Evolutionary conservation across 1,139 yeast genomes (phyloP).

Genomic region (Saccharomyces hybrid): DNA sequence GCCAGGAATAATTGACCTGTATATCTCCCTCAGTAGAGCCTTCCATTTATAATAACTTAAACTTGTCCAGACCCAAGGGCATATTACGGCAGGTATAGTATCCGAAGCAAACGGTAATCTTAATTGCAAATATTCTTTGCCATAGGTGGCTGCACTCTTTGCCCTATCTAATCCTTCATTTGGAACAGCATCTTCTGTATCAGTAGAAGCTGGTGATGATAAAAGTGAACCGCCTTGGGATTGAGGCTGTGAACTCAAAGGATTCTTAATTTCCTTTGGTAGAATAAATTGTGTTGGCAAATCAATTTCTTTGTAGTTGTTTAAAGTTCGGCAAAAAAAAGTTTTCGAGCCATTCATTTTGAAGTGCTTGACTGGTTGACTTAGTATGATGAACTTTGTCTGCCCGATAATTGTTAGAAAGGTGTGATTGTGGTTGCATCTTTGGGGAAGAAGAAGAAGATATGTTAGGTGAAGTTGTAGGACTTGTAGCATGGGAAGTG

Average conservation of each 20-base stretch:
- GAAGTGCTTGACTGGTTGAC: background rate
- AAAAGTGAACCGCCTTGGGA: background rate
- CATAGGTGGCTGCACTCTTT: constrained; percentile 14
- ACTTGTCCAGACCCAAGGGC: constrained; percentile 27
- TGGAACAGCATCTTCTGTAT: constrained; percentile 3
- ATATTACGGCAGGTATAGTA: constrained; percentile 24
- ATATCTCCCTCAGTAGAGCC: constrained; percentile 23
- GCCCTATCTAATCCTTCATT: constrained; percentile 8
- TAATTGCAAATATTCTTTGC: constrained; percentile 19
- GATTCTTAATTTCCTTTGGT: constrained; percentile 7
- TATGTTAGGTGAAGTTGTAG: background rate
- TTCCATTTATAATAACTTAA: constrained; percentile 26
- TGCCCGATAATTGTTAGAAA: background rate
- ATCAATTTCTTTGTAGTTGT: constrained; percentile 16
- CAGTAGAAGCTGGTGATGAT: constrained; percentile 6
- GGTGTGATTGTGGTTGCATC: background rate
- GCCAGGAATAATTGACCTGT: constrained; percentile 25
- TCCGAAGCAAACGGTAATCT: constrained; percentile 23
- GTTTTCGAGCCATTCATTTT: constrained; percentile 19
- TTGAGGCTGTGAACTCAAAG: constrained; percentile 1
- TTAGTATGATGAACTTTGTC: background rate
- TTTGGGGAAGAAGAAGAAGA: background rate
- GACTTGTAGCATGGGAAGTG: background rate
- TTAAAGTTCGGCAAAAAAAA: constrained; percentile 16
- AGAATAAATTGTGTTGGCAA: constrained; percentile 18